Evolutionary conservation across 345 rosid genomes (phyloP).

Genomic region (Murraya paniculata): DNA sequence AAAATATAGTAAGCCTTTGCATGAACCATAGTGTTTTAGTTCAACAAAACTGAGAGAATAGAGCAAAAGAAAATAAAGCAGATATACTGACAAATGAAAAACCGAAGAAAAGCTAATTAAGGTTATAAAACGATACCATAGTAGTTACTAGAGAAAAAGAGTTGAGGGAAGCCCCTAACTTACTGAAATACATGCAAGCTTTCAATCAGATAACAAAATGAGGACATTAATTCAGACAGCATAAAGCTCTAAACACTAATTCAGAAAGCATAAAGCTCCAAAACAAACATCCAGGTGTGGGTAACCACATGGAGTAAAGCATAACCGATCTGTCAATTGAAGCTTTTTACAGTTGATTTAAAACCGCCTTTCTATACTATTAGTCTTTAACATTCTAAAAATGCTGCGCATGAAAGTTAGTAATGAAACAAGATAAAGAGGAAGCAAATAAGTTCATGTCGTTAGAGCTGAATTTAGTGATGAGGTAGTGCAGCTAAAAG

Average conservation of each 20-base stretch:
- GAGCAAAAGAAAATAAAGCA: neutral
- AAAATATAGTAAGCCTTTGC: constrained; percentile 8
- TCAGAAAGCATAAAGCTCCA: neutral
- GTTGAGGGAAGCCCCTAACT: neutral
- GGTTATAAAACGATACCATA: neutral
- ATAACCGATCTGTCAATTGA: neutral
- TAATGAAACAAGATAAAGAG: neutral
- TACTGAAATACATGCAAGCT: neutral
- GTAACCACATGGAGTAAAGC: neutral
- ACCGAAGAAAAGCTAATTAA: neutral
- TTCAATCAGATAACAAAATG: neutral
- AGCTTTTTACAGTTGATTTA: neutral
- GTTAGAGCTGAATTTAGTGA: neutral
- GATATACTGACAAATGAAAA: neutral
- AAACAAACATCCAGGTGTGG: neutral
- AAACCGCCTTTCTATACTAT: neutral
- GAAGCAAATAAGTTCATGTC: neutral
- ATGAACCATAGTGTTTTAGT: neutral
- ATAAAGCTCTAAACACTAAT: neutral
- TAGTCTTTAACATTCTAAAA: neutral
- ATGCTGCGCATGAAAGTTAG: neutral
- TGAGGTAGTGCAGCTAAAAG: neutral
- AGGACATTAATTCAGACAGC: neutral
- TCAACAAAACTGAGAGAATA: constrained; percentile 1
- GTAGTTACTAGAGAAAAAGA: neutral